phyloP scores from a whole-genome alignment of 129 eudicot species.

The Chrysanthemum seticuspe region DNA sequence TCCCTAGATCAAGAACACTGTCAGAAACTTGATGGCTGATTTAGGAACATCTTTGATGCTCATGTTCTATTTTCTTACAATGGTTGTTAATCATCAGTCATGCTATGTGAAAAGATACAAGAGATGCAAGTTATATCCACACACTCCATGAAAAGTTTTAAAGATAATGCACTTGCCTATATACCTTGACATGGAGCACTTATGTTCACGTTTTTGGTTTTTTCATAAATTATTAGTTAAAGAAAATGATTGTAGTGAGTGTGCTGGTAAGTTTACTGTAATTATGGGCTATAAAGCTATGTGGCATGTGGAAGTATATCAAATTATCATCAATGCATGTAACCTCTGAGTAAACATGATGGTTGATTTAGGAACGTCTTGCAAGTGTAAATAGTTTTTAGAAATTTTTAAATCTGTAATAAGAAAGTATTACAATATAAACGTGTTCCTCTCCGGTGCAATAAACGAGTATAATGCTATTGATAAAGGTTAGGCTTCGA shows the following conservation, averaged over 20 bases:
- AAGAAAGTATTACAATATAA: too few species aligned
- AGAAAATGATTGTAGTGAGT: neutral
- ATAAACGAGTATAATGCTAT: too few species aligned
- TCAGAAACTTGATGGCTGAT: slow-evolving; percentile 55
- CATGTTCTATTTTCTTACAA: neutral
- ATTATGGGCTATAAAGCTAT: too few species aligned
- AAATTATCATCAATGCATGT: too few species aligned
- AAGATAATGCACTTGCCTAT: neutral
- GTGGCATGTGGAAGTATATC: too few species aligned
- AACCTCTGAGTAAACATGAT: too few species aligned
- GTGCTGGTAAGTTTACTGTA: too few species aligned
- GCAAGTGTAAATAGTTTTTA: too few species aligned
- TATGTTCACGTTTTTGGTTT: neutral
- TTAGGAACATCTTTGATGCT: slow-evolving; percentile 35
- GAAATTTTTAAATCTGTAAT: too few species aligned
- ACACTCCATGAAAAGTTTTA: neutral
- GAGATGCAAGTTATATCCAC: neutral
- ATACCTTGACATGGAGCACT: neutral
- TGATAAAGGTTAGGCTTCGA: too few species aligned
- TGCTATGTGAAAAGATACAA: neutral
- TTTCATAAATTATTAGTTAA: neutral
- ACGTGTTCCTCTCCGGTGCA: too few species aligned
- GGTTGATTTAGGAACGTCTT: too few species aligned
- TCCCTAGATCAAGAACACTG: neutral
- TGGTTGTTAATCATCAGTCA: neutral